Evolutionary conservation across 1,139 yeast species (phyloP).

Genomic region (Hyphopichia buzzinii): DNA sequence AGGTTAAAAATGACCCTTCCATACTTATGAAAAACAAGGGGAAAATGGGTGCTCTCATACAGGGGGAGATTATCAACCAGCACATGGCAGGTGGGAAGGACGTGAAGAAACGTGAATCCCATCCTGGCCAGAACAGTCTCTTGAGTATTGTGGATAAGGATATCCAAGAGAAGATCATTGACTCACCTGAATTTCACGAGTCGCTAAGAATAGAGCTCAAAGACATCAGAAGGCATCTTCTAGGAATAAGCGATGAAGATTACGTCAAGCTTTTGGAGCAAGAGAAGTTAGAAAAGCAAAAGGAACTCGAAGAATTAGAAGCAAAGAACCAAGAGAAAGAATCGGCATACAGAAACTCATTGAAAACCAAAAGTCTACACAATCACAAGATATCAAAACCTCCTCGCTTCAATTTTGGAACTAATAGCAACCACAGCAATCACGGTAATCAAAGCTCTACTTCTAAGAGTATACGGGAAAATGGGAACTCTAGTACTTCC

Average conservation of each 20-base stretch:
- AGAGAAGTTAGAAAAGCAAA: conserved; percentile 11
- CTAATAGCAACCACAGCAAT: conserved; percentile 4
- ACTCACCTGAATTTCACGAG: conserved; percentile 40
- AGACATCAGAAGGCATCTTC: conserved; percentile 30
- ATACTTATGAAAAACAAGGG: conserved; percentile 51
- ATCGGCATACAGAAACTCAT: conserved; percentile 22
- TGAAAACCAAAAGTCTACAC: conserved; percentile 25
- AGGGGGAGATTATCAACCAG: conserved; percentile 43
- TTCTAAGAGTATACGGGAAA: conserved; percentile 6
- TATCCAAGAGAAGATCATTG: conserved; percentile 46
- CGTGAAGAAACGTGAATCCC: conserved; percentile 8
- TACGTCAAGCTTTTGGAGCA: conserved; percentile 24
- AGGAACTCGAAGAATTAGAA: conserved; percentile 7
- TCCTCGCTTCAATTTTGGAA: conserved; percentile 28
- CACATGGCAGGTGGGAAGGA: conserved; percentile 8
- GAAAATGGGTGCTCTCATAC: conserved; percentile 52
- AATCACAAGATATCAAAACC: conserved; percentile 26
- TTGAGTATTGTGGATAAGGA: conserved; percentile 46
- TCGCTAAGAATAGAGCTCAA: conserved; percentile 31
- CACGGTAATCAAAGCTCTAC: background rate
- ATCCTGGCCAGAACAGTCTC: conserved; percentile 12
- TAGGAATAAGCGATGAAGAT: conserved; percentile 44
- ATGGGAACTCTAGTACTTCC: conserved; percentile 5
- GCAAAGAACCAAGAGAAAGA: conserved; percentile 9
- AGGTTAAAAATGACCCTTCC: conserved; percentile 48